A percentile compares a stretch with the other conserved stretches of the same genome.
Evolutionary conservation across 2,329 filamentous ascomycete species (phyloP).

Genomic region (Trematosphaeria pertusa): DNA sequence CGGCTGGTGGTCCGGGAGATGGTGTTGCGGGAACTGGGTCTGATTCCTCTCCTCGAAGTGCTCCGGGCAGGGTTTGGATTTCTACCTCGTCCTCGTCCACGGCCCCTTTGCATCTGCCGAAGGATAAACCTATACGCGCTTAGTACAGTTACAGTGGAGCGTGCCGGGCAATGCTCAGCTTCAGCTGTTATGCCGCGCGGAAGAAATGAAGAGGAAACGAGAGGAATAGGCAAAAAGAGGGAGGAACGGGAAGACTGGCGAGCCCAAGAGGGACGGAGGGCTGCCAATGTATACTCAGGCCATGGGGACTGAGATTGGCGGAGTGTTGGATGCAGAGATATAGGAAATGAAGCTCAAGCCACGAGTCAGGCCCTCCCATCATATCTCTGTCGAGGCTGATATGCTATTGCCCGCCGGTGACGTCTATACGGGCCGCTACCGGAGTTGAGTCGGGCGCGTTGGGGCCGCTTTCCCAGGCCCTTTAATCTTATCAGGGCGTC

Average conservation of each 20-base stretch:
- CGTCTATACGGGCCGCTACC: conserved; percentile 12
- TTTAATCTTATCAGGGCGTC: conserved; percentile 40
- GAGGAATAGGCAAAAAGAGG: conserved; percentile 26
- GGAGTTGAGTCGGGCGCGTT: conserved; percentile 17
- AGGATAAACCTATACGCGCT: conserved; percentile 38
- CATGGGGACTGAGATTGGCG: conserved; percentile 20
- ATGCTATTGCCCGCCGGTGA: conserved; percentile 28
- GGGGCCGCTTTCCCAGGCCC: conserved; percentile 29
- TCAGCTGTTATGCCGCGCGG: conserved; percentile 28
- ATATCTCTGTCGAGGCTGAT: conserved; percentile 25
- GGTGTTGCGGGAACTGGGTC: conserved; percentile 30
- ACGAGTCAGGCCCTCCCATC: conserved; percentile 43
- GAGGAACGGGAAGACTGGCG: conserved; percentile 13
- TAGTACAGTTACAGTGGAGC: conserved; percentile 33
- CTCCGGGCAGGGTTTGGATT: conserved; percentile 37
- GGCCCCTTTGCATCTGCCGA: conserved; percentile 47
- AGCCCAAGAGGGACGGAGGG: conserved; percentile 11
- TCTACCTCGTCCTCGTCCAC: conserved; percentile 45
- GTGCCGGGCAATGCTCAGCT: conserved; percentile 29
- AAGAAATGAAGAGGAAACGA: conserved; percentile 13
- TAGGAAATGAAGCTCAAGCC: conserved; percentile 43
- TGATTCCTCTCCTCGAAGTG: conserved; percentile 32
- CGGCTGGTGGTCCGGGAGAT: conserved; percentile 25
- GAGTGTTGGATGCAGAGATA: conserved; percentile 24
- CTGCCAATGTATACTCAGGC: conserved; percentile 24